These are phyloP conservation scores for Peronospora belbahrii DNA, from an alignment of 352 stramenopile species.

Conservation along the genomic window DNA sequence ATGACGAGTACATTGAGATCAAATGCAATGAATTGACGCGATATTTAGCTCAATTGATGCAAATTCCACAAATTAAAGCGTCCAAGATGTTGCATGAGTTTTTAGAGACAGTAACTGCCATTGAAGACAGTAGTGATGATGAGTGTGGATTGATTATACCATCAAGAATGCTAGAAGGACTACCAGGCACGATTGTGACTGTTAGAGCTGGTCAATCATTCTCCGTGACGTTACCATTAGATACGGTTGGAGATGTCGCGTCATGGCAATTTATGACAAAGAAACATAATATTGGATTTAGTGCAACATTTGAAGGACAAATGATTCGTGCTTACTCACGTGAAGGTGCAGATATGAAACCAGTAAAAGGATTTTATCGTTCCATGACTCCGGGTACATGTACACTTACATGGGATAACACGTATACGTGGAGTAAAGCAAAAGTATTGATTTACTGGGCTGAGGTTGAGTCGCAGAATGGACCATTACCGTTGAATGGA, in stretches of 20 bases:
- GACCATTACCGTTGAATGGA: conserved; percentile 11
- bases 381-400: conserved; percentile 42
- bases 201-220: conserved; percentile 65
- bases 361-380: conserved; percentile 55
- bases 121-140: conserved; percentile 49
- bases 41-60: conserved; percentile 48
- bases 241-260: conserved; percentile 35
- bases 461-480: conserved; percentile 41
- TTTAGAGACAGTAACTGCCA: conserved; percentile 38
- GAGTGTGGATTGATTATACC: conserved; percentile 31
- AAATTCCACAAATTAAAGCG: conserved; percentile 42
- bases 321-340: conserved; percentile 56
- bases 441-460: conserved; percentile 75
- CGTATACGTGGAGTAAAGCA: conserved; percentile 72
- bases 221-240: conserved; percentile 44
- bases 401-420: conserved; percentile 76
- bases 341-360: conserved; percentile 54
- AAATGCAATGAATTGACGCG: conserved; percentile 54
- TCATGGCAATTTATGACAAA: conserved; percentile 74
- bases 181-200: conserved; percentile 54
- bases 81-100: conserved; percentile 55
- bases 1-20: conserved; percentile 72
- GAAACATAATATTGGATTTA: conserved; percentile 79
- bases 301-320: conserved; percentile 56
- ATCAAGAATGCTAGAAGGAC: conserved; percentile 45